phyloP scores from a whole-genome alignment of 2,329 filamentous ascomycete species.

The Diaporthe destruens region DNA sequence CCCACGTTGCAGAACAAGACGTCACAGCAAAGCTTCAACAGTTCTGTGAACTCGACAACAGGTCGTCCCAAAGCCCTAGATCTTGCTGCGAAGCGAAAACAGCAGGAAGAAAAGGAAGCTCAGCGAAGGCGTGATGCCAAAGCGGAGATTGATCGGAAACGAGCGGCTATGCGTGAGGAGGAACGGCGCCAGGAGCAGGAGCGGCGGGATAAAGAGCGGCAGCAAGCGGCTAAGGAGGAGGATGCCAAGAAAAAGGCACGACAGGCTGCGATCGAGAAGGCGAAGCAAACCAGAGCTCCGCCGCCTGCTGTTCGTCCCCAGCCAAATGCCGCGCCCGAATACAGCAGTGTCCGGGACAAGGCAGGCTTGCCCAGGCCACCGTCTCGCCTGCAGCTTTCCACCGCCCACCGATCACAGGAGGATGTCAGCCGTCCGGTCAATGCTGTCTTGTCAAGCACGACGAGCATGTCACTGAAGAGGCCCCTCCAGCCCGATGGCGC shows the following conservation, averaged over 20 bases:
- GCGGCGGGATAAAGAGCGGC: constrained; percentile 70
- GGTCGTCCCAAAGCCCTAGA: constrained; percentile 79
- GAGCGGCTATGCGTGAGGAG: constrained; percentile 75
- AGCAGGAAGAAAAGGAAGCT: constrained; percentile 84
- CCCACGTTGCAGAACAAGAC: constrained; percentile 71
- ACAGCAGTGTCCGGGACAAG: constrained; percentile 51
- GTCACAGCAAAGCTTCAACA: constrained; percentile 73
- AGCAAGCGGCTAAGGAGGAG: constrained; percentile 63
- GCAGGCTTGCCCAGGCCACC: constrained; percentile 57
- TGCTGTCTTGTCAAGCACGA: constrained; percentile 66
- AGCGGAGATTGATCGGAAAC: constrained; percentile 82
- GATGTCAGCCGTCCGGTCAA: constrained; percentile 73
- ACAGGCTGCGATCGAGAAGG: constrained; percentile 73
- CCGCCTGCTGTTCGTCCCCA: constrained; percentile 70
- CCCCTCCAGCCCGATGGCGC: constrained; percentile 74
- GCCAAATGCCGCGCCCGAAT: constrained; percentile 64
- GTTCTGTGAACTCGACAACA: constrained; percentile 68
- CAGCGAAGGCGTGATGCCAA: constrained; percentile 86
- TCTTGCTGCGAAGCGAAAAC: constrained; percentile 83
- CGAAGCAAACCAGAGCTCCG: constrained; percentile 73
- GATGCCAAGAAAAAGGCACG: constrained; percentile 76
- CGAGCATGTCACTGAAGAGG: constrained; percentile 82
- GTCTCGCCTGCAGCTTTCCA: constrained; percentile 69
- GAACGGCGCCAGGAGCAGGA: constrained; percentile 74
- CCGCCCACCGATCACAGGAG: constrained; percentile 65